Evolutionary conservation across 768 basidiomycete species (phyloP).

Genomic region (Rhodosporidiobolus sp.): DNA sequence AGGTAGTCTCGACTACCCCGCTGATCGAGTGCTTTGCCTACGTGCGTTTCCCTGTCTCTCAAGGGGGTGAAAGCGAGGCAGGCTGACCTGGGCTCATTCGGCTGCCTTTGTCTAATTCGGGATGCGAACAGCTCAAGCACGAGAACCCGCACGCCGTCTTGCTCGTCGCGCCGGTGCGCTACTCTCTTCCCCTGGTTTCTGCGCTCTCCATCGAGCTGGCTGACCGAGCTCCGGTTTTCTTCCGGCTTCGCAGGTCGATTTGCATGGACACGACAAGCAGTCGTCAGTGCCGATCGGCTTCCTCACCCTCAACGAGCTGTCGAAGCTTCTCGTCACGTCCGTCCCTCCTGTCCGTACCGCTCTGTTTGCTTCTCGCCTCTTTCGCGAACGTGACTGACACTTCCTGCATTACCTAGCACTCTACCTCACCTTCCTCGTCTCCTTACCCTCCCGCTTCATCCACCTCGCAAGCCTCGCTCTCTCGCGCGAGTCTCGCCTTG

Average conservation of each 20-base stretch:
- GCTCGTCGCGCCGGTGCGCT: neutral
- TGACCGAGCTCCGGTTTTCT: neutral
- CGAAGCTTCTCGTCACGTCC: neutral
- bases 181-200: neutral
- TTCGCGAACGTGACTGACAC: neutral
- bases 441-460: neutral
- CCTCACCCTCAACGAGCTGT: neutral
- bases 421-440: neutral
- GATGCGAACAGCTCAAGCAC: conserved; percentile 4
- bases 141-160: neutral
- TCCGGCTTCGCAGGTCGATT: neutral
- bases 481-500: neutral
- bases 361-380: neutral
- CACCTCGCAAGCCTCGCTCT: neutral
- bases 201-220: too few relatives aligned
- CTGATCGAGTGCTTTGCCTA: conserved; percentile 1
- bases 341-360: too few relatives aligned
- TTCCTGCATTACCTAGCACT: too few relatives aligned
- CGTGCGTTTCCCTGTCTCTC: neutral
- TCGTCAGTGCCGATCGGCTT: neutral
- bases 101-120: neutral
- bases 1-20: neutral
- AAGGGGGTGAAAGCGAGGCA: too few relatives aligned
- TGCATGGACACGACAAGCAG: too few relatives aligned
- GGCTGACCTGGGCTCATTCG: too few relatives aligned